Evolutionary conservation across 768 basidiomycete species (phyloP).

Genomic region (Collybia nuda): DNA sequence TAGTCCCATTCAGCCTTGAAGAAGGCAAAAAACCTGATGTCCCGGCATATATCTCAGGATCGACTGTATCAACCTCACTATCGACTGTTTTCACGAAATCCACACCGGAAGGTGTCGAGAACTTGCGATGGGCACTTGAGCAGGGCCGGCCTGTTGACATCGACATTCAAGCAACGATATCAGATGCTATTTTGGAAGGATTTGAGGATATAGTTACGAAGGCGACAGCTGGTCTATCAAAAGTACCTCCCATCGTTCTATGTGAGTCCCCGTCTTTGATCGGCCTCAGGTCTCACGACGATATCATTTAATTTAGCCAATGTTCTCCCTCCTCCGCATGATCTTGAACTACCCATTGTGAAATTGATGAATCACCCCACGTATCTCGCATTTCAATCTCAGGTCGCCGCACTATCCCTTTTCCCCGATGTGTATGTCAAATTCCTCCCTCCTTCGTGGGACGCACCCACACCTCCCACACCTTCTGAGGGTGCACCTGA

Average conservation of each 20-base stretch:
- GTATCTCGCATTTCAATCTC: conserved; percentile 72
- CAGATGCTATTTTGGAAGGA: conserved; percentile 54
- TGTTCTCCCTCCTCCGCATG: conserved; percentile 76
- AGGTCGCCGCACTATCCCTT: conserved; percentile 71
- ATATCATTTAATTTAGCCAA: conserved; percentile 52
- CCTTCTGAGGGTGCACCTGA: conserved; percentile 36
- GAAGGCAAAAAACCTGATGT: conserved; percentile 39
- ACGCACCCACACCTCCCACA: conserved; percentile 53
- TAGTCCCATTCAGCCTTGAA: conserved; percentile 62
- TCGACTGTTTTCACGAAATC: conserved; percentile 54
- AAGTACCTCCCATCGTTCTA: conserved; percentile 60
- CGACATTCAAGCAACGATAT: conserved; percentile 57
- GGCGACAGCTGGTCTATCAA: conserved; percentile 45
- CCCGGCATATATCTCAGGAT: conserved; percentile 35
- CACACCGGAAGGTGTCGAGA: conserved; percentile 49
- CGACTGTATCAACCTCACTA: conserved; percentile 49
- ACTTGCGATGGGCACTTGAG: conserved; percentile 65
- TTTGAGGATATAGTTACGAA: conserved; percentile 75
- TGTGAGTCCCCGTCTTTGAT: conserved; percentile 41
- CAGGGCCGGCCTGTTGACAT: conserved; percentile 69
- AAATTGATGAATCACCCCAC: conserved; percentile 77
- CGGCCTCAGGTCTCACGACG: conserved; percentile 5
- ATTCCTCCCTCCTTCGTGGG: conserved; percentile 77
- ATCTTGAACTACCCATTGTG: conserved; percentile 69
- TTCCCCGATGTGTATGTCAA: conserved; percentile 72